Percentiles rank a stretch among this genome's conserved stretches.
Conservation (phyloP, 768 basidiomycete genomes). For the Clitopilus hobsonii region DNA sequence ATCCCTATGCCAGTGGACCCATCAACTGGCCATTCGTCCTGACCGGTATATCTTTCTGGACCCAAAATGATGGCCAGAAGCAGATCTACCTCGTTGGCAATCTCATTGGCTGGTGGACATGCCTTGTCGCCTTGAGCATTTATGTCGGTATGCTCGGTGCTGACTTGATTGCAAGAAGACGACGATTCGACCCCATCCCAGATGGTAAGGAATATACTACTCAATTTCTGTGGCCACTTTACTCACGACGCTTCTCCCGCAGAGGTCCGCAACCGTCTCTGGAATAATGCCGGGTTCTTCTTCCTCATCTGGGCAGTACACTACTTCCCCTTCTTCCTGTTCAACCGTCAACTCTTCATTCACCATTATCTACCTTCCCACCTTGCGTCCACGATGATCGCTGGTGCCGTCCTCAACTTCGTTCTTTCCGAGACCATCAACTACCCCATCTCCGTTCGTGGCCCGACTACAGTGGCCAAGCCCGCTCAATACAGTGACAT, state of each 20-base stretch:
- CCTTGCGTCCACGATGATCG: conserved; percentile 85
- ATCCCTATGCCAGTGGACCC: conserved; percentile 94
- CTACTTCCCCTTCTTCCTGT: conserved; percentile 96
- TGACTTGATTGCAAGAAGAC: conserved; percentile 82
- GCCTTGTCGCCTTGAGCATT: conserved; percentile 79
- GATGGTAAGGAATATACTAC: conserved; percentile 60
- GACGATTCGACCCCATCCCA: conserved; percentile 81
- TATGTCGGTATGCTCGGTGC: conserved; percentile 89
- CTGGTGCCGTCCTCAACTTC: conserved; percentile 89
- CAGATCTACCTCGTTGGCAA: conserved; percentile 98
- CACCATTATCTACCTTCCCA: conserved; percentile 99
- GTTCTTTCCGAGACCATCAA: conserved; percentile 87
- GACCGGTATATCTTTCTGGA: conserved; percentile 99
- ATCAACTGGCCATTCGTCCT: conserved; percentile 98
- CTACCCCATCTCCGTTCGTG: conserved; percentile 80
- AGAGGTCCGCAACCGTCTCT: conserved; percentile 91
- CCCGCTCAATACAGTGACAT: conserved; percentile 64
- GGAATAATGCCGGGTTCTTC: conserved; percentile 97
- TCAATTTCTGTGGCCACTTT: background rate
- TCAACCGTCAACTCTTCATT: conserved; percentile 94
- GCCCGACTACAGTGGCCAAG: conserved; percentile 56
- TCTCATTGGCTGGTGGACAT: conserved; percentile 91
- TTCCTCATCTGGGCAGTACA: conserved; percentile 91
- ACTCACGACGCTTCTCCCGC: conserved; percentile 5
- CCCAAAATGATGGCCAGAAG: conserved; percentile 72